Evolutionary conservation across 257 asterid species (phyloP), one percentile per base, ranked within the genome.

Genomic region (Salvia rosmarinus): DNA sequence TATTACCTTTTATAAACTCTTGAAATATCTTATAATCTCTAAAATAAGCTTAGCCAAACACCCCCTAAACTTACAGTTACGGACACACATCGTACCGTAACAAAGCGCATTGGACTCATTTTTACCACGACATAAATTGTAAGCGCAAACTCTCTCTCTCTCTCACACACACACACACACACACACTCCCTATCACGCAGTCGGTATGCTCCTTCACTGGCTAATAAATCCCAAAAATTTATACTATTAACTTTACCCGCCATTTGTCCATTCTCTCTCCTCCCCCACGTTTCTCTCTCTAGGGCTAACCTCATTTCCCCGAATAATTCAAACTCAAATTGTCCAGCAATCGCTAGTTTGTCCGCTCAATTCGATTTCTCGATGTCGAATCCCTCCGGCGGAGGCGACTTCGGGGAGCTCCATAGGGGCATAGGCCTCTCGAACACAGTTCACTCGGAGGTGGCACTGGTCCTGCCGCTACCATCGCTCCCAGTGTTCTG

Each of bases 401-500:
- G 75, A 25, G 80, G 79, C 23, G 81, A 71, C 57, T 71, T 64
- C 59, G 86, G 60, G 1, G 86, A 81, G 20, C 69, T 83, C 28
- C 98, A 97, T 13, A 79, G 64, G 58, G 98, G 99, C 30, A 85
- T 95, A 47, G 82, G 84, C 82, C 92, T 95, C 64, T 76, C 97
- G 58, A 95, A 89, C 75, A 86, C 97, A 14, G 84, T 91, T 66
- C 93, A 95, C 82, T 84, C 95, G 42, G 99, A 95, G 78, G 91
- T 89, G 72, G 89, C 96, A 59, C 82, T 90, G 68, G 83, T 91
- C 84, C 64, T 95, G 87, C 96, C 96, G 70, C 77, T 95, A 77
- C 98, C 98, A 78, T 83, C 98, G 73, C 88, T 95, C 16, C 98
- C 99, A 61, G 98, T 95, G 67, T 88, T 85, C 71, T 91, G 99